Evolutionary conservation across 768 basidiomycete species (phyloP), one percentile per base, ranked within the genome.

Genomic region (Gloeophyllum trabeum): DNA sequence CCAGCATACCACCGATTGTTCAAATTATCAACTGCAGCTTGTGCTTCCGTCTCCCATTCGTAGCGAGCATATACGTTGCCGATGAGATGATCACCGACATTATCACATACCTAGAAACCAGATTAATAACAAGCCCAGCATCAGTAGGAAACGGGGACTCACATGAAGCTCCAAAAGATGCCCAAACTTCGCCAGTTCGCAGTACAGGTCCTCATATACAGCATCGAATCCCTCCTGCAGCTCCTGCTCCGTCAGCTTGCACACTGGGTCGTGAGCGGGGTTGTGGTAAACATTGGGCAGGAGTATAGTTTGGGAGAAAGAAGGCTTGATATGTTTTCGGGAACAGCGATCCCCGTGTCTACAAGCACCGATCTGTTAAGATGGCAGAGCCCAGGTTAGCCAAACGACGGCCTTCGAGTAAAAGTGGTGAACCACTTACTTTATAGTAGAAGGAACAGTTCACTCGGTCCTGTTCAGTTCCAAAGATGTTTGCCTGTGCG

Each of bases 401-500:
- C 35, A 14, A 39, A 16, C 16, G 34, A n/a, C n/a, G n/a, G n/a
- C n/a, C n/a, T n/a, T n/a, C n/a, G n/a, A n/a, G n/a, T 23, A 19
- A 40, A 23, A 34, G 47, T 28, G 32, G 14, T 18, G 38, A 28
- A 18, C 23, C 28, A 60, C 75, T 24, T 47, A 86, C 86, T 67
- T 94, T 94, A 70, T 94, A 92, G 66, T 96, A 98, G 69, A 99
- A 98, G 1, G 93, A 97, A 58, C 94, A 99, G 59, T 99, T 99
- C 48, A 99, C 94, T 53, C 93, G 82, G 58, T 89, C 86, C 61
- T 89, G 87, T 61, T 90, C 87, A 47, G 88, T 92, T 50, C 89
- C 89, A 53, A 94, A 97, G 59, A 97, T 97, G 48, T 93, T 92
- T 47, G 92, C 91, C 81, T 93, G 45, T 47, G 10, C 7, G n/a